These are phyloP conservation scores for Fusarium napiforme DNA, from an alignment of 2,329 filamentous ascomycete species.

Conservation along the genomic window DNA sequence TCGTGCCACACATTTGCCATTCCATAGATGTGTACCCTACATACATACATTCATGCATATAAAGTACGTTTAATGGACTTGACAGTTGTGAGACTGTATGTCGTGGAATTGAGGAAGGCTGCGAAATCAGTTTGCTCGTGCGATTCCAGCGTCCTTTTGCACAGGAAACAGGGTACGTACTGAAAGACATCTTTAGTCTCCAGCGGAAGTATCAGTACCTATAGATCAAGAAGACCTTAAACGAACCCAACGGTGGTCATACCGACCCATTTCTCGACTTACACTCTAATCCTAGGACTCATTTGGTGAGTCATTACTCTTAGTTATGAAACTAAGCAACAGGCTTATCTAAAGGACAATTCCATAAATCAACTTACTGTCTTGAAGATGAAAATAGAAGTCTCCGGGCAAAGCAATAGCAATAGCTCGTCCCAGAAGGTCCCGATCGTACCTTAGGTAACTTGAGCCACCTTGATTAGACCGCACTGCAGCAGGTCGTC, in stretches of 20 bases:
- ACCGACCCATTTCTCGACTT: neutral
- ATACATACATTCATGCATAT: neutral
- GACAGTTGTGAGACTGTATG: neutral
- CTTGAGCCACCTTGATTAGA: neutral
- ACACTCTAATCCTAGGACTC: neutral
- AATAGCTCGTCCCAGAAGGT: neutral
- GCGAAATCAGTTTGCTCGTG: neutral
- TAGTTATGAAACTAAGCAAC: neutral
- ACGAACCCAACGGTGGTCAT: neutral
- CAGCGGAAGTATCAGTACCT: no score
- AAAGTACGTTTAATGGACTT: neutral
- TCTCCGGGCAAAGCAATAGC: neutral
- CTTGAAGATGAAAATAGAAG: neutral
- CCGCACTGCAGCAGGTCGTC: neutral
- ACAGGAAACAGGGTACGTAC: neutral
- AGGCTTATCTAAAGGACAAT: no score
- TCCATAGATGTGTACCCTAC: neutral
- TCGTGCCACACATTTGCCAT: neutral
- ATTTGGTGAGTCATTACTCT: neutral
- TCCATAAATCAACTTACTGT: neutral
- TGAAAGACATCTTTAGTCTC: neutral
- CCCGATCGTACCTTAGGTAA: neutral
- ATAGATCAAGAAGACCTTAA: neutral
- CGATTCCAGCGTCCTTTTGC: neutral
- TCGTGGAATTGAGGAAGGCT: neutral